phyloP scores from a whole-genome alignment of 1,284 basidiomycete genomes.

The Ganoderma sinense region DNA sequence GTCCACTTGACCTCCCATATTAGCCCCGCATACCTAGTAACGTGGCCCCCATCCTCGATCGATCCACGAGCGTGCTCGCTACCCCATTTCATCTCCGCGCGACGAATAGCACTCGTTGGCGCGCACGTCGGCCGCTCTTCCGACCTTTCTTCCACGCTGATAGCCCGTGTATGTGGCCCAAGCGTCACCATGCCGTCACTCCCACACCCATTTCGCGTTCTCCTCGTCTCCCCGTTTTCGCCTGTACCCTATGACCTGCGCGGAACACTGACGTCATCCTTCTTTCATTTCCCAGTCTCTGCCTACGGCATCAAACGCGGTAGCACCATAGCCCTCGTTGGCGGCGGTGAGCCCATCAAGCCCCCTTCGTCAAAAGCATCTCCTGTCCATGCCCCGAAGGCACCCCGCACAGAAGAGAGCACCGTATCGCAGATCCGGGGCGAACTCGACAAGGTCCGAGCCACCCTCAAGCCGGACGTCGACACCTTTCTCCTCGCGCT shows the following conservation, averaged over 20 bases:
- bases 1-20: conserved; percentile 6
- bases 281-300: conserved; percentile 54
- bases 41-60: conserved; percentile 15
- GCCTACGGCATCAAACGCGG: conserved; percentile 67
- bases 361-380: conserved; percentile 35
- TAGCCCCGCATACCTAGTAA: conserved; percentile 15
- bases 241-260: conserved; percentile 16
- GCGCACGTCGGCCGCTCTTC: conserved; percentile 23
- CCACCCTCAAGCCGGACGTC: conserved; percentile 60
- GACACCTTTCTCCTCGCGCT: conserved; percentile 59
- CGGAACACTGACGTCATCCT: conserved; percentile 25
- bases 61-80: conserved; percentile 19
- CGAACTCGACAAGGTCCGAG: conserved; percentile 64
- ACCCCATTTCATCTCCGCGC: conserved; percentile 25
- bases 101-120: conserved; percentile 12
- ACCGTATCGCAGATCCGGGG: conserved; percentile 63
- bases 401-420: conserved; percentile 54
- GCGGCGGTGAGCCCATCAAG: conserved; percentile 43
- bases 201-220: conserved; percentile 6
- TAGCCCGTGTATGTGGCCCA: conserved; percentile 16
- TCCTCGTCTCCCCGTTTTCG: not conserved
- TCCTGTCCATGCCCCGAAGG: conserved; percentile 32
- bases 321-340: conserved; percentile 71
- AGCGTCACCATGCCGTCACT: conserved; percentile 26
- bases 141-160: conserved; percentile 18